Conservation (phyloP, 192 early-diverging fungal genomes). For the Pilaira anomala region DNA sequence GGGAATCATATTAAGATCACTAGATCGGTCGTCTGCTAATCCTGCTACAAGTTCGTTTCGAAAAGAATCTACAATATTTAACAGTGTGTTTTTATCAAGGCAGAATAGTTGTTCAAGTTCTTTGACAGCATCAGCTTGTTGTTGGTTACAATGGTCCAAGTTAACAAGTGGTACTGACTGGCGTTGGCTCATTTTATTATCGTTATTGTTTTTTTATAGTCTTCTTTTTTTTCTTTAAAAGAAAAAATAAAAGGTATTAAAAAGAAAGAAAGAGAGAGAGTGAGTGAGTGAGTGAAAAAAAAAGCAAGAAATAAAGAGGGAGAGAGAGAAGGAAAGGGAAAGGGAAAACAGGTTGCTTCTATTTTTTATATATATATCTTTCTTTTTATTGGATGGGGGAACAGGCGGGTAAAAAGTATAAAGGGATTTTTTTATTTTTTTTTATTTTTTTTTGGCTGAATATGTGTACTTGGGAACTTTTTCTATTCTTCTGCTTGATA, state of each 20-base stretch:
- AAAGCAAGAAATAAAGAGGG: neutral
- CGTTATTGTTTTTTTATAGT: no score
- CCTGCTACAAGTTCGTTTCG: constrained; percentile 27
- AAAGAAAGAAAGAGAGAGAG: neutral
- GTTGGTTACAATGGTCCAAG: constrained; percentile 10
- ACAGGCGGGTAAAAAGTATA: neutral
- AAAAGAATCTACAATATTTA: constrained; percentile 22
- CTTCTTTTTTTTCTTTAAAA: neutral
- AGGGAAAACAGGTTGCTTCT: neutral
- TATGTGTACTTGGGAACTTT: constrained; percentile 10
- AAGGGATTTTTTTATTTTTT: no score
- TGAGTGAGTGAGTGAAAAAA: neutral
- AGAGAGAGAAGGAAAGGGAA: no score
- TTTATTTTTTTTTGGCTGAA: neutral
- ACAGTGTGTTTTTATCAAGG: constrained; percentile 13
- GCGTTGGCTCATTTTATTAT: constrained; percentile 7
- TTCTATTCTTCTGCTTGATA: no score
- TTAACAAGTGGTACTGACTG: constrained; percentile 6
- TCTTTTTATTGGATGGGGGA: constrained; percentile 3
- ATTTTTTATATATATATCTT: neutral
- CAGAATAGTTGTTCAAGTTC: constrained; percentile 25
- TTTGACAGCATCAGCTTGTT: constrained; percentile 18
- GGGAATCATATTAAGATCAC: constrained; percentile 75
- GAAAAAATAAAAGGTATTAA: constrained; percentile 1
- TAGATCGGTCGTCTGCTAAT: constrained; percentile 27